Percentiles rank a stretch among this genome's conserved stretches.
Evolutionary conservation across 345 rosid species (phyloP).

Genomic region (Bruguiera gymnorhiza): DNA sequence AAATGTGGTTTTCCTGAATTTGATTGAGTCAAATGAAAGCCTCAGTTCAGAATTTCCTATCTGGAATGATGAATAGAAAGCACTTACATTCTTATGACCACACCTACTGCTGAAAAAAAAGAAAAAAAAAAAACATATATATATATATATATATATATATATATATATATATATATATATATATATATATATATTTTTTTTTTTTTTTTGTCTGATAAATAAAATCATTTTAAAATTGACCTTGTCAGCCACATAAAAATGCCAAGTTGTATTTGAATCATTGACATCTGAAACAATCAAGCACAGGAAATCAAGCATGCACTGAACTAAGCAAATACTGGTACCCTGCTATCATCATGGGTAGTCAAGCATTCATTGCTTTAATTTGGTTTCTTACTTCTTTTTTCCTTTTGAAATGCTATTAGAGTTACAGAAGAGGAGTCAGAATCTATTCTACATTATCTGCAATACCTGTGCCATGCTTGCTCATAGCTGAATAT

Average conservation of each 20-base stretch:
- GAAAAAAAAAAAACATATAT: too few species aligned
- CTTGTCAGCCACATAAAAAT: too few species aligned
- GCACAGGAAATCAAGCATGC: neutral
- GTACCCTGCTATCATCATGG: neutral
- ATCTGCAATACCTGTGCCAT: slow-evolving; percentile 76
- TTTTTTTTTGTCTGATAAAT: too few species aligned
- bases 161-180: too few species aligned
- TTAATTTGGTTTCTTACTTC: neutral
- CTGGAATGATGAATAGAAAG: neutral
- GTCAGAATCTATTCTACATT: slow-evolving; percentile 3
- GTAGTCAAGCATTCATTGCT: neutral
- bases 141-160: too few species aligned
- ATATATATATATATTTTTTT: too few species aligned
- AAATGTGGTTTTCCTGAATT: too few species aligned
- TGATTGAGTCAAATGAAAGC: neutral
- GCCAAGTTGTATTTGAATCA: neutral
- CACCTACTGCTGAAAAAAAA: neutral
- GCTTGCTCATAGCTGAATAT: slow-evolving; percentile 98
- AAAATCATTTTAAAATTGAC: too few species aligned
- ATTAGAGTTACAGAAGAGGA: neutral
- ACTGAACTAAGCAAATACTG: neutral
- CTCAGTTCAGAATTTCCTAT: neutral
- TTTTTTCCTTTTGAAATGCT: neutral
- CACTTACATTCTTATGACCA: neutral
- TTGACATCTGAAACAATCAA: slow-evolving; percentile 4